Evolutionary conservation across 768 basidiomycete genomes (phyloP), one percentile per base, ranked within the genome.

Genomic region (Russula earlei): DNA sequence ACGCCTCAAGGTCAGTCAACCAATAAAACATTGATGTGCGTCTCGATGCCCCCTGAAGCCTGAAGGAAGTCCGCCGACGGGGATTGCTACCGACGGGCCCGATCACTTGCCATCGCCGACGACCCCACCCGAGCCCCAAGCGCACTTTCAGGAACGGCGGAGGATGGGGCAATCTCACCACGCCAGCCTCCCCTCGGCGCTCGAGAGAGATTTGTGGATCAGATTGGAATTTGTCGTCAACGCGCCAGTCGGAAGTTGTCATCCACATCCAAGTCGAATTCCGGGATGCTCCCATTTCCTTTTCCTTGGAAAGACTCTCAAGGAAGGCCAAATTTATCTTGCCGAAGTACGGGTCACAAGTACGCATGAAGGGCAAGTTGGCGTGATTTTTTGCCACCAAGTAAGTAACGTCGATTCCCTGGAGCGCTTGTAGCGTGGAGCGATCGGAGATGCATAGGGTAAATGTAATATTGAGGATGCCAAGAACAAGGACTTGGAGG

Each of bases 181-280:
- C 6, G 34, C 7, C 29, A 6, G 15, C 45, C n/a, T 41, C 50
- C 3, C 56, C 46, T 10, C 38, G 31, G 14, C 57, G 52, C 10
- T 47, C 57, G 3, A 52, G 17, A 44, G n/a, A n/a, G n/a, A n/a
- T n/a, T n/a, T 58, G 54, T 17, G 52, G 52, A 22, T 58, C 57
- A 20, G 57, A 58, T 19, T 58, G 57, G 57, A 49, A 58, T 4
- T 12, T 58, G n/a, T 36, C 20, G n/a, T n/a, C n/a, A n/a, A n/a
- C 34, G 27, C 56, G 22, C n/a, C 41, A 20, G 29, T 38, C 52
- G 46, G 41, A 42, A 43, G 40, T 15, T n/a, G 33, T 34, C 33
- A 27, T 38, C 34, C 43, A 48, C 8, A 4, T 15, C 9, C n/a
- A n/a, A n/a, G 25, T 43, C 56, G 8, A 42, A 34, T 31, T 22